Percentiles rank a stretch among this genome's conserved stretches.
Evolutionary conservation across 257 asterid species (phyloP).

Genomic region (Echium plantagineum): DNA sequence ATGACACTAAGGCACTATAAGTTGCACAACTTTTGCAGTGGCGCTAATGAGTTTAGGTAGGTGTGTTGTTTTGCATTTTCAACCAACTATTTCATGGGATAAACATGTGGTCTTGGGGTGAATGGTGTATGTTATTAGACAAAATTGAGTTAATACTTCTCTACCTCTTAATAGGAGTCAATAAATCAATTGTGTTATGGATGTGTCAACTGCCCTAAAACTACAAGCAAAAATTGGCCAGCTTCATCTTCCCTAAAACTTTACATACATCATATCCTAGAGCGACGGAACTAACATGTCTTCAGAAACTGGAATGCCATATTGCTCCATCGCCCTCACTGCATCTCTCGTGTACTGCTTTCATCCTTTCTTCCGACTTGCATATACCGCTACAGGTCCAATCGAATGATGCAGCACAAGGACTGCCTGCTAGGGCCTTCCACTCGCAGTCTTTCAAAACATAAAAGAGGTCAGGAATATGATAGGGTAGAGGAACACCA

Average conservation of each 20-base stretch:
- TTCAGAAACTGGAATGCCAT: conserved; percentile 36
- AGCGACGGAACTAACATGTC: conserved; percentile 7
- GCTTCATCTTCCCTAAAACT: conserved; percentile 2
- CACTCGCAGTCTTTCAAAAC: conserved; percentile 48
- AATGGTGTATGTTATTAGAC: no score
- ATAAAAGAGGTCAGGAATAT: conserved; percentile 11
- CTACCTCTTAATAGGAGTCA: no score
- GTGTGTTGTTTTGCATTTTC: no score
- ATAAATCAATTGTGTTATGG: neutral
- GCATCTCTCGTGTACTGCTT: conserved; percentile 44
- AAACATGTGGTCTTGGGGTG: no score
- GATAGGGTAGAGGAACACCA: neutral
- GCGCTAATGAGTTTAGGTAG: no score
- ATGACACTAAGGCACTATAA: no score
- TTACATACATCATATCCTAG: neutral
- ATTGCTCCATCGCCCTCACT: conserved; percentile 51
- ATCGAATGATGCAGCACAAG: conserved; percentile 64
- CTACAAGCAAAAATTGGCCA: conserved; percentile 14
- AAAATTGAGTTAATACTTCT: no score
- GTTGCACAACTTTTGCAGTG: no score
- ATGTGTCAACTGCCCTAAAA: conserved; percentile 9
- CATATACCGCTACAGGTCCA: conserved; percentile 77
- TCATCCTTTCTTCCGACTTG: conserved; percentile 58
- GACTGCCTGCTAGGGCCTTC: conserved; percentile 56
- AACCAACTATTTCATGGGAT: no score